phyloP scores from a whole-genome alignment of 345 rosid genomes.

The Laguncularia racemosa region DNA sequence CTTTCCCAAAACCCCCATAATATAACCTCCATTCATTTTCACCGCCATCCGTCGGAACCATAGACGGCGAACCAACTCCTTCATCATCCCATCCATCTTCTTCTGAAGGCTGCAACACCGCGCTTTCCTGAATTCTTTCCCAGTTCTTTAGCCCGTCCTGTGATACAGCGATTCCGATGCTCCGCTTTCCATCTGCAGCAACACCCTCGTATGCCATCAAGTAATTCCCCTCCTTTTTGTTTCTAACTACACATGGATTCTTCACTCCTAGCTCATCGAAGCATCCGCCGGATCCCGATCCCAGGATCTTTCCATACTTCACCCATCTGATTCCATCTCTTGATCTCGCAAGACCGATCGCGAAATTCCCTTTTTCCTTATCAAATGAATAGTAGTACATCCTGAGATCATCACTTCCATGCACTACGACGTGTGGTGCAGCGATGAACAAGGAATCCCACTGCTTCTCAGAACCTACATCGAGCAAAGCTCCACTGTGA shows the following conservation, averaged over 20 bases:
- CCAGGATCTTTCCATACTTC: slow-evolving; percentile 60
- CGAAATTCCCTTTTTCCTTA: slow-evolving; percentile 27
- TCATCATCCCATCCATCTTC: slow-evolving; percentile 50
- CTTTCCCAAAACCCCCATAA: slow-evolving; percentile 49
- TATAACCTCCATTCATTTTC: slow-evolving; percentile 67
- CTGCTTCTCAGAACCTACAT: slow-evolving; percentile 61
- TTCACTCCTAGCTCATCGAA: slow-evolving; percentile 56
- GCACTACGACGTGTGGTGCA: slow-evolving; percentile 64
- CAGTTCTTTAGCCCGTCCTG: slow-evolving; percentile 55
- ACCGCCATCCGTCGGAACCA: slow-evolving; percentile 59
- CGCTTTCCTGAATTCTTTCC: slow-evolving; percentile 36
- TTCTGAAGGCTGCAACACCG: slow-evolving; percentile 29
- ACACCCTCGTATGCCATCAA: slow-evolving; percentile 72
- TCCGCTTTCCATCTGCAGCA: slow-evolving; percentile 29
- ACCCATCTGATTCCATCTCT: slow-evolving; percentile 81
- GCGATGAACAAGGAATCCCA: slow-evolving; percentile 77
- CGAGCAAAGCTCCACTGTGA: slow-evolving; percentile 73
- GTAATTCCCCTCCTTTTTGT: slow-evolving; percentile 51
- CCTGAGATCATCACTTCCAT: slow-evolving; percentile 54
- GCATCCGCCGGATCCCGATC: slow-evolving; percentile 32
- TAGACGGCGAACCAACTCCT: slow-evolving; percentile 65
- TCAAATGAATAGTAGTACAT: slow-evolving; percentile 91
- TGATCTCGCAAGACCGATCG: slow-evolving; percentile 72
- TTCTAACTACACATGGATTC: slow-evolving; percentile 50
- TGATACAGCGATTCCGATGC: slow-evolving; percentile 62